Percentiles rank a stretch among this genome's conserved stretches.
Conservation (phyloP, 345 rosid genomes). For the Rhizophora apiculata region DNA sequence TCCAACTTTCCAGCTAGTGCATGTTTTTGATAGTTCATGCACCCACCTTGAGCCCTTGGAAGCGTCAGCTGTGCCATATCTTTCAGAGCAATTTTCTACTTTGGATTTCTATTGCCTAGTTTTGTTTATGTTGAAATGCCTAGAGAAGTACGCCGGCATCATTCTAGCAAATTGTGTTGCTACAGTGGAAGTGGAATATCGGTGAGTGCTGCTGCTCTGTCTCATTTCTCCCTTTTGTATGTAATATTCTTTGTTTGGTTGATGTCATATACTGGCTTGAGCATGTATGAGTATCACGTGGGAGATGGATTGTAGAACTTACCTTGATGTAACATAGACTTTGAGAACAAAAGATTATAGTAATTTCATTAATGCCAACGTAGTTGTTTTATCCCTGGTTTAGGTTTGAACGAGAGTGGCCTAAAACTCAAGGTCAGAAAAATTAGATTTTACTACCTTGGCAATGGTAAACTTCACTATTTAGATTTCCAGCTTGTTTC, state of each 20-base stretch:
- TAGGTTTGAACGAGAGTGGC: no score
- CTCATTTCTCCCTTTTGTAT: slow-evolving; percentile 25
- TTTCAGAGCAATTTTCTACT: slow-evolving; percentile 15
- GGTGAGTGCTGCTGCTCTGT: slow-evolving; percentile 19
- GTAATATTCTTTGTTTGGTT: slow-evolving; percentile 38
- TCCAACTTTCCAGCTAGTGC: slow-evolving; percentile 70
- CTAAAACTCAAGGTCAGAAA: no score
- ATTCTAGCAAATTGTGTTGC: slow-evolving; percentile 17
- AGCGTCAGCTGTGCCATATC: slow-evolving; percentile 13
- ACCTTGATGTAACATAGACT: slow-evolving; percentile 31
- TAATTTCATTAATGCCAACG: neutral
- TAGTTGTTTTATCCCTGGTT: no score
- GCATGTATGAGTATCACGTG: slow-evolving; percentile 20
- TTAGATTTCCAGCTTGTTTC: no score
- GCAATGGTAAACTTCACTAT: no score
- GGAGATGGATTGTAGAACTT: slow-evolving; percentile 24
- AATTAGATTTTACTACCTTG: no score
- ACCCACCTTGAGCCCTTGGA: slow-evolving; percentile 8
- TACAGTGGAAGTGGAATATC: slow-evolving; percentile 12
- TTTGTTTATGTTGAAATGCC: slow-evolving; percentile 13
- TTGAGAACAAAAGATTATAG: slow-evolving; percentile 14
- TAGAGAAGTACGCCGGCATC: slow-evolving; percentile 21
- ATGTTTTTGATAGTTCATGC: slow-evolving; percentile 16
- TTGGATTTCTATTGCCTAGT: slow-evolving; percentile 18
- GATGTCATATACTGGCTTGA: slow-evolving; percentile 17